A percentile compares a stretch with the other conserved stretches of the same genome.
Conservation (phyloP, 2,329 filamentous ascomycete genomes). For the Colletotrichum tofieldiae region DNA sequence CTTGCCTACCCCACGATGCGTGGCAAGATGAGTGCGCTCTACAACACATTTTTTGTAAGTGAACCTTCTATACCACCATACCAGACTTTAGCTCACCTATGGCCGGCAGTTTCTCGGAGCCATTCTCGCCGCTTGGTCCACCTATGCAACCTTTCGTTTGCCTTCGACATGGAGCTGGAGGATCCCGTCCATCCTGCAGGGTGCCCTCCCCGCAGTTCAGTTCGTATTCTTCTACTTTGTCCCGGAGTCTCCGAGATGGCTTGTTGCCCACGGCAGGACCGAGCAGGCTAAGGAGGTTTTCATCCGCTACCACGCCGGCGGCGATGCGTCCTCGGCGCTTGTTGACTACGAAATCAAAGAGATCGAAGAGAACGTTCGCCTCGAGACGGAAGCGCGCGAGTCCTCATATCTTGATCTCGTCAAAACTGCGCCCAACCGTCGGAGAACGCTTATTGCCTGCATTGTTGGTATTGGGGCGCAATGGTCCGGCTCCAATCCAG, state of each 20-base stretch:
- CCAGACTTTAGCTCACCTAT: background rate
- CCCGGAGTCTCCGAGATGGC: conserved; percentile 75
- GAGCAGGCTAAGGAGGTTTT: conserved; percentile 68
- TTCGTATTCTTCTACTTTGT: conserved; percentile 48
- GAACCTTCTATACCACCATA: background rate
- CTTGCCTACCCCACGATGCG: conserved; percentile 55
- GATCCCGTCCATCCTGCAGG: conserved; percentile 49
- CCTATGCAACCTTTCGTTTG: conserved; percentile 53
- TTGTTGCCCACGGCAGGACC: conserved; percentile 68
- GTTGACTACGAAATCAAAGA: conserved; percentile 58
- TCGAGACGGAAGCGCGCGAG: conserved; percentile 63
- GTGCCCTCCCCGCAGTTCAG: conserved; percentile 57
- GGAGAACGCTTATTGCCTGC: conserved; percentile 47
- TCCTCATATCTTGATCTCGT: conserved; percentile 49
- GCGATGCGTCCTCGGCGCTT: conserved; percentile 58
- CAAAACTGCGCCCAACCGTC: conserved; percentile 49
- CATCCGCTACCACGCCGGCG: conserved; percentile 65
- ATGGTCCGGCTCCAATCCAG: conserved; percentile 51
- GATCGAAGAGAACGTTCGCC: conserved; percentile 58
- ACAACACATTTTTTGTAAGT: conserved; percentile 58
- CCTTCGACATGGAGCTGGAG: conserved; percentile 50
- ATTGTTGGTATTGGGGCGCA: conserved; percentile 48
- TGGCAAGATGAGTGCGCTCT: conserved; percentile 54
- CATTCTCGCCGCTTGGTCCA: conserved; percentile 50
- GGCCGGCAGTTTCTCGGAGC: conserved; percentile 55